Evolutionary conservation across 148 eudicot genomes (phyloP).

Genomic region (Dianthus caryophyllus): DNA sequence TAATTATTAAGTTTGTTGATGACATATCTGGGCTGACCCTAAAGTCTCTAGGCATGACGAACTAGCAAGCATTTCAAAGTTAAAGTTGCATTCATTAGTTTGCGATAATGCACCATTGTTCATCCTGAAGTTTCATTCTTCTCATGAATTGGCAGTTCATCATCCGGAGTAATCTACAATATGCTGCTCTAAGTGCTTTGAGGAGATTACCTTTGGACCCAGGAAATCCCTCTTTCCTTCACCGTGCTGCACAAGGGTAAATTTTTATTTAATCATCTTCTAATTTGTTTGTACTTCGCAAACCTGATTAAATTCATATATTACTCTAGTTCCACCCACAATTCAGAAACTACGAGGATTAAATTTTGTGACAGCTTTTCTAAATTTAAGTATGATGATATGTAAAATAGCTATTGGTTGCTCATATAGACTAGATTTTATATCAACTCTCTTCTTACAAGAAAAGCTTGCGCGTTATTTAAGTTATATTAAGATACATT

Average conservation of each 20-base stretch:
- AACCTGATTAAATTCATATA: neutral
- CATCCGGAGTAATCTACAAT: slow-evolving; percentile 90
- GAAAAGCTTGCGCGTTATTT: neutral
- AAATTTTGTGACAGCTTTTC: neutral
- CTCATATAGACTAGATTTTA: neutral
- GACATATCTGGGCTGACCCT: neutral
- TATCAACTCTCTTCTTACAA: neutral
- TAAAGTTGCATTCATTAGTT: slow-evolving; percentile 11
- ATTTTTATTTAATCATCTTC: neutral
- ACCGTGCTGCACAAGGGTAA: slow-evolving; percentile 91
- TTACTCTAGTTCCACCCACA: neutral
- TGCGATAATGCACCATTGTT: neutral
- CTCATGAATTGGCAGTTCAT: slow-evolving; percentile 45
- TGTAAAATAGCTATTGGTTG: neutral
- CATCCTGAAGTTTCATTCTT: neutral
- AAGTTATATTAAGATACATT: neutral
- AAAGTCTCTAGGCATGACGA: neutral
- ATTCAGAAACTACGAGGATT: neutral
- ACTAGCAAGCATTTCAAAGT: neutral
- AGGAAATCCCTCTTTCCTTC: slow-evolving; percentile 87
- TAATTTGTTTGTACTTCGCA: neutral
- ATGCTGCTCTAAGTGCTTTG: slow-evolving; percentile 92
- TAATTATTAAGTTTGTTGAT: slow-evolving; percentile 2
- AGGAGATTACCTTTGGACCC: slow-evolving; percentile 98
- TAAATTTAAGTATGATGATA: neutral